A percentile compares a stretch with the other conserved stretches of the same genome.
These are phyloP conservation scores for Sonneratia caseolaris DNA, from an alignment of 345 rosid species.

Conservation along the genomic window DNA sequence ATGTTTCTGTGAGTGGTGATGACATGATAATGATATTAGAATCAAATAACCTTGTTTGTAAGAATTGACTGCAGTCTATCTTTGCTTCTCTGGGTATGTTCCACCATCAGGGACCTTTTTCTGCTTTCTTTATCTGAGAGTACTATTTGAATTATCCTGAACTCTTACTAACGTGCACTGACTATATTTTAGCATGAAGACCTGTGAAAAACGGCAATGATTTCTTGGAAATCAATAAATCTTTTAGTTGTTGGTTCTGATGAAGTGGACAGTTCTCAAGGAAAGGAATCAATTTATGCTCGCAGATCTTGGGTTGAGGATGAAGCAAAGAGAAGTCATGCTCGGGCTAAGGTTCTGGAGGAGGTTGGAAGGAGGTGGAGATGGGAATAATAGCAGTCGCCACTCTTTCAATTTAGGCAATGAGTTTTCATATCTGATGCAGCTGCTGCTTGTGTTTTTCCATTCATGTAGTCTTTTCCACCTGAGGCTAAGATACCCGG, in stretches of 20 bases:
- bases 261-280: not conserved
- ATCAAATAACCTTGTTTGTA: not conserved
- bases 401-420: not conserved
- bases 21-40: not conserved
- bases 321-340: conserved; percentile 84
- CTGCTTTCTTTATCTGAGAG: not conserved
- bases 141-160: not conserved
- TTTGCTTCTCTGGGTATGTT: no score
- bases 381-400: conserved; percentile 25
- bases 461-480: not conserved
- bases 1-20: not conserved
- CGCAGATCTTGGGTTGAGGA: conserved; percentile 91
- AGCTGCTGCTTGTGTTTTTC: not conserved
- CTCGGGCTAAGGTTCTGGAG: conserved; percentile 70
- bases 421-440: not conserved
- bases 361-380: conserved; percentile 83
- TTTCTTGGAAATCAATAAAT: not conserved
- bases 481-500: not conserved
- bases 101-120: no score
- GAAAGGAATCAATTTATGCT: not conserved
- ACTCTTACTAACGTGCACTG: not conserved
- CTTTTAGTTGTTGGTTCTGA: not conserved
- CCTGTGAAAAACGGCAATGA: not conserved
- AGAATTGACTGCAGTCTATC: not conserved
- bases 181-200: not conserved